phyloP scores from a whole-genome alignment of 1,284 basidiomycete genomes.

The Trametes pubescens region DNA sequence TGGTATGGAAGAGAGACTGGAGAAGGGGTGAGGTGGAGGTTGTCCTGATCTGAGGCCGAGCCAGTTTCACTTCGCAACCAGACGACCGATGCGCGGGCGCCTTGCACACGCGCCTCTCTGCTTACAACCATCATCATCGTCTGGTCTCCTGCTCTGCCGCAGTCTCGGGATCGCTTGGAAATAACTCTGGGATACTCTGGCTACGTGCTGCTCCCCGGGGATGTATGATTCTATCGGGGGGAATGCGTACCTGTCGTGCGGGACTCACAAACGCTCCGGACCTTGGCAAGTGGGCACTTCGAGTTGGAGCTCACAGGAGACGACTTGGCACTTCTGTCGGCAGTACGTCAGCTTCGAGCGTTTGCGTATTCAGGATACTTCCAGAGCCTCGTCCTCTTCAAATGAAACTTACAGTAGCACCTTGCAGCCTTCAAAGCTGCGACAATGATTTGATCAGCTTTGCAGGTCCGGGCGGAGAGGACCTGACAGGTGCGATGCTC shows the following conservation, averaged over 20 bases:
- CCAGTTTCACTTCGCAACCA: constrained; percentile 13
- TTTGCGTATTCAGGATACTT: no score
- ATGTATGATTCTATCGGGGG: no score
- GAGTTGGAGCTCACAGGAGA: no score
- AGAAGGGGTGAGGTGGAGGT: constrained; percentile 9
- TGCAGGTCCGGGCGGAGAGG: not conserved
- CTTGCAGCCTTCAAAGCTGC: no score
- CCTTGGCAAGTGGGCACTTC: no score
- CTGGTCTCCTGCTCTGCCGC: constrained; percentile 6
- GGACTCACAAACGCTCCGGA: no score
- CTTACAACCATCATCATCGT: constrained; percentile 26
- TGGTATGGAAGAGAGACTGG: constrained; percentile 8
- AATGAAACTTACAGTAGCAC: no score
- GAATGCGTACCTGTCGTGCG: no score
- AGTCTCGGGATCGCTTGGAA: constrained; percentile 5
- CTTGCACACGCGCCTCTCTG: constrained; percentile 7
- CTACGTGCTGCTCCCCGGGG: not conserved
- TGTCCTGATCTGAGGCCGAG: constrained; percentile 2
- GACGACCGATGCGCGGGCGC: constrained; percentile 13
- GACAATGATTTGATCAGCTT: no score
- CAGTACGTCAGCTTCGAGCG: no score
- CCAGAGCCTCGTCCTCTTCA: no score
- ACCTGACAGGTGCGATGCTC: not conserved
- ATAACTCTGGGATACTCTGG: not conserved
- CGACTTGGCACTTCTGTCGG: no score